A percentile compares a stretch with the other conserved stretches of the same genome.
phyloP scores from a whole-genome alignment of 257 asterid genomes.

The Solanum paucissectum region DNA sequence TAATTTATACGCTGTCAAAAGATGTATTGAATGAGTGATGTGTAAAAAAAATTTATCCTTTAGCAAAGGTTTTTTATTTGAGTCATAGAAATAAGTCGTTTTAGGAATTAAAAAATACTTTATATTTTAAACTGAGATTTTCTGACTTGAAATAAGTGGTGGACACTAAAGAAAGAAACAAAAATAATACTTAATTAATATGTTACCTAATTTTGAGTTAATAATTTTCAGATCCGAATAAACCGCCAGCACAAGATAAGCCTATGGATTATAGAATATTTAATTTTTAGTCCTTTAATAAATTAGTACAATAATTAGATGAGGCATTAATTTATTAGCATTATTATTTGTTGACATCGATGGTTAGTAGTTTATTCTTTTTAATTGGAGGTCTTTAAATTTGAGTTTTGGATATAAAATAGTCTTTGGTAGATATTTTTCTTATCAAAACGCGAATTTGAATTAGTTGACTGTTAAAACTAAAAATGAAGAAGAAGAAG shows the following conservation, averaged over 20 bases:
- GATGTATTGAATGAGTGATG: neutral
- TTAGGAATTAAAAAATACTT: neutral
- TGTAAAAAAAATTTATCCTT: neutral
- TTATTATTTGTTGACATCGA: neutral
- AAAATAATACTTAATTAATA: neutral
- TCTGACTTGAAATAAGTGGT: neutral
- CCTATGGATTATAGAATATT: neutral
- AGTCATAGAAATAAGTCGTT: neutral
- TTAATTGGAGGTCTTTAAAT: too few relatives aligned
- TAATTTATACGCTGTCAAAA: neutral
- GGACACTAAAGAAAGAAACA: neutral
- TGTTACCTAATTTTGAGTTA: neutral
- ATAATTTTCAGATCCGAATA: neutral
- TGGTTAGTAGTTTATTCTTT: too few relatives aligned
- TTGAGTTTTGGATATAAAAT: neutral
- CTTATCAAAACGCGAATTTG: accelerated
- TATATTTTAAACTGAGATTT: neutral
- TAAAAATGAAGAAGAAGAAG: too few relatives aligned
- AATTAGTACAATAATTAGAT: neutral
- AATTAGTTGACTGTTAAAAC: too few relatives aligned
- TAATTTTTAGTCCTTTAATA: too few relatives aligned
- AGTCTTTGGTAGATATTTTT: too few relatives aligned
- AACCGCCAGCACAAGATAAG: neutral
- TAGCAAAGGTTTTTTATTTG: neutral
- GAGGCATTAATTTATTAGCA: neutral